Base-by-base conservation (phyloP, 2,329 filamentous ascomycete genomes). In the Xylariaceae sp. region DNA sequence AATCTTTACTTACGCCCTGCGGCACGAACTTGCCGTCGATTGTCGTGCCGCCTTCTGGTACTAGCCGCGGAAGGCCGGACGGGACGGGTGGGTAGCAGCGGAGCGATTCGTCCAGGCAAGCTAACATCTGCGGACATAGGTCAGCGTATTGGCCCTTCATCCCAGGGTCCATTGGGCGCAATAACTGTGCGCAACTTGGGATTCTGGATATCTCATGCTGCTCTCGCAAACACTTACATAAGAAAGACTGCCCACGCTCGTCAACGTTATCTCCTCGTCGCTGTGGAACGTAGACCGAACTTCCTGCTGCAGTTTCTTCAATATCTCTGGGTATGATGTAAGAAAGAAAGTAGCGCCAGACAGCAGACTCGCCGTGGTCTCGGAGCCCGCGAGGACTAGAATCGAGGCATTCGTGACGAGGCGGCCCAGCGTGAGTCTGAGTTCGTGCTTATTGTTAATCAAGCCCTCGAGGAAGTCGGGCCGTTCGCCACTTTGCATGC, bases 361-460 rank as follows among this genome's bases (percentile, higher is more conserved):
- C 2, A 80, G 63, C 1, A 75, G 63, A 0, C 75, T 78, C 0
- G 77, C 74, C 0, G 76, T 79, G 1, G 78, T 80, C 58, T 80
- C 78, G 1, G 73, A 75, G 2, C 78, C 77, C 1, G 76, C 76
- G 3, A 74, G 60, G 26, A 80, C 66, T 3, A 73, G 59, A 0
- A 68, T 45, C 10, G 44, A 52, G 1, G 63, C 60, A 37, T 67
- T 68, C 18, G 26, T 30, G 0, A 51, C 42, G 1, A 68, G 22
- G 22, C 59, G 26, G 3, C 37, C 26, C 2, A 62, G 36, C 13
- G 30, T 47, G 18, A 67, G 52, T 0, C 56, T 34, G 29, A 58
- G 37, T 8, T 64, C 60, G 5, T 69, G 64, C 53, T 68, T 67
- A 21, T 63, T 62, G 8, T 53, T 59, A 18, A 71, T 57, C 16